Evolutionary conservation across 129 eudicot genomes (phyloP).

Genomic region (Arctium lappa): DNA sequence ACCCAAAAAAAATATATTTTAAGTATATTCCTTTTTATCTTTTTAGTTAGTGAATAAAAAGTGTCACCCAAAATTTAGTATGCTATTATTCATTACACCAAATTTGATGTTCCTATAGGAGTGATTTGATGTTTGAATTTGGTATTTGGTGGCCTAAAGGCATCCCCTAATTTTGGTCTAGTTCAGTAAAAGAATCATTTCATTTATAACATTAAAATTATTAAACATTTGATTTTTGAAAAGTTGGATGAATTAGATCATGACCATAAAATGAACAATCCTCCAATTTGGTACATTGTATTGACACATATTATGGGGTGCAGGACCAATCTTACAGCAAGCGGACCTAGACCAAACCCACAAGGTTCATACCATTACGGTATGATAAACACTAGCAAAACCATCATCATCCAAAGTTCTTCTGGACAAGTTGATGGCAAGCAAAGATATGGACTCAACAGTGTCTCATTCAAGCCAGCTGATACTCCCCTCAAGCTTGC

Average conservation of each 20-base stretch:
- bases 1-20: neutral
- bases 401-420: conserved; percentile 42
- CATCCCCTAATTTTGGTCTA: no score
- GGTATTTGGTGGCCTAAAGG: no score
- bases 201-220: no score
- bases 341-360: conserved; percentile 59
- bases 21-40: neutral
- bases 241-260: neutral
- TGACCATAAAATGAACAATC: no score
- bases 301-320: conserved; percentile 1
- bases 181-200: no score
- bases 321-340: conserved; percentile 57
- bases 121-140: no score
- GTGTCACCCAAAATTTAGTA: neutral
- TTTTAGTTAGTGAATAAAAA: neutral
- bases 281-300: neutral
- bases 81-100: no score
- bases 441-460: conserved; percentile 49
- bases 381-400: conserved; percentile 34
- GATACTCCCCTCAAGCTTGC: conserved; percentile 50
- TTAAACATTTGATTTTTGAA: no score
- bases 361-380: conserved; percentile 64
- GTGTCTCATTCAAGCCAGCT: conserved; percentile 42
- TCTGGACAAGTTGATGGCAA: conserved; percentile 41
- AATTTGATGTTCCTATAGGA: no score